phyloP scores from a whole-genome alignment of 805 yeast genomes.

The Spathaspora girioi region DNA sequence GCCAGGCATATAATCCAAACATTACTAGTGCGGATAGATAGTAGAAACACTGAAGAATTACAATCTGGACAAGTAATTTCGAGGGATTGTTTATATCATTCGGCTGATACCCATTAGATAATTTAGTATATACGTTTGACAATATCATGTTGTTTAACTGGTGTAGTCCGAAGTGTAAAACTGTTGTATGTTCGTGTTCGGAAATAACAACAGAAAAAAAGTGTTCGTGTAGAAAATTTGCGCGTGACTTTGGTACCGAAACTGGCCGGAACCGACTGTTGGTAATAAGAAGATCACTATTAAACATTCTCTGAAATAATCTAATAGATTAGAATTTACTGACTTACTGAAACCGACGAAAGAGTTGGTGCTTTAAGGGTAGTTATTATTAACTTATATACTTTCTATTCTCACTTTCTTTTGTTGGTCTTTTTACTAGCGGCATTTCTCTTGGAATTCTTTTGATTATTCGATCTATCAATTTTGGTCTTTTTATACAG shows the following conservation, averaged over 20 bases:
- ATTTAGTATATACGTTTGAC: constrained; percentile 19
- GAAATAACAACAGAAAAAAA: not conserved
- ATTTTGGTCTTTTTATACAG: constrained; percentile 75
- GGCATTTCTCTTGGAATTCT: constrained; percentile 9
- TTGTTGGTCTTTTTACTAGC: constrained; percentile 1
- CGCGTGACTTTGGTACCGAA: too few relatives aligned
- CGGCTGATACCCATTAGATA: constrained; percentile 20
- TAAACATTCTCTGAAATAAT: too few relatives aligned
- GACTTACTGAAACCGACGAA: too few relatives aligned
- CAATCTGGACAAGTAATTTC: constrained; percentile 54
- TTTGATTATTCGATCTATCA: constrained; percentile 56
- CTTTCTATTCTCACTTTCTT: not conserved
- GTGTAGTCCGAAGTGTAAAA: not conserved
- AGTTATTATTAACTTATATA: not conserved
- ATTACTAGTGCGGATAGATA: constrained; percentile 68
- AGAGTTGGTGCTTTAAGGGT: too few relatives aligned
- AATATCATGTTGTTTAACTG: constrained; percentile 1
- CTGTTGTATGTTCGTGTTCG: not conserved
- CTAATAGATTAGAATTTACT: too few relatives aligned
- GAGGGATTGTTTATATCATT: constrained; percentile 31
- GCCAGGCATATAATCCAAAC: constrained; percentile 59
- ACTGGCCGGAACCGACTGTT: too few relatives aligned
- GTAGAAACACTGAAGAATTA: constrained; percentile 74
- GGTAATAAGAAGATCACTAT: too few relatives aligned
- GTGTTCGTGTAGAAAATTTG: not conserved